Conservation (phyloP, 2,329 filamentous ascomycete genomes). For the Grosmannia huntii region DNA sequence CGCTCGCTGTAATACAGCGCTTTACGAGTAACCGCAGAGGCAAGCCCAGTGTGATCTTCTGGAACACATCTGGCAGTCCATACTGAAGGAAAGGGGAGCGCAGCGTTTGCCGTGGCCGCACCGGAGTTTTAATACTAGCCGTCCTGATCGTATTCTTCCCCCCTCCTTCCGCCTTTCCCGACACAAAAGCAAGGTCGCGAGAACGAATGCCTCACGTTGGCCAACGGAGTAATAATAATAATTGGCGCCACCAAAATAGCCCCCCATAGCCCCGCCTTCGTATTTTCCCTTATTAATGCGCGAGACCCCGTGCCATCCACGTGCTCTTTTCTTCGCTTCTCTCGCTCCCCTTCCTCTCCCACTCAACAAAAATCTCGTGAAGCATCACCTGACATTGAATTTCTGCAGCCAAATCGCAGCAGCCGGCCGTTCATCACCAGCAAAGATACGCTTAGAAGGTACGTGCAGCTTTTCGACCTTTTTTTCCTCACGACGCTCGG, state of each 20-base stretch:
- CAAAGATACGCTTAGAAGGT: not conserved
- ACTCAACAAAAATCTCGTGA: conserved; percentile 12
- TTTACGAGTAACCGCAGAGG: not conserved
- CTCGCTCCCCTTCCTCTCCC: not conserved
- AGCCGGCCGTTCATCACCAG: not conserved
- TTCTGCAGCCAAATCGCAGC: conserved; percentile 11
- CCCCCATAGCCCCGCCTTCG: not conserved
- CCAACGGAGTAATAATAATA: not conserved
- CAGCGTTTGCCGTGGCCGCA: no score
- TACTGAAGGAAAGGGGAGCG: no score
- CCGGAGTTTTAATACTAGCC: no score
- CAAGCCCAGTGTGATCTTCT: not conserved
- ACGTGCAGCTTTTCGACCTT: not conserved
- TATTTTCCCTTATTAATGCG: conserved; percentile 10
- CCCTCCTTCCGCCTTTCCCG: not conserved
- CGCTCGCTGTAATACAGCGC: not conserved
- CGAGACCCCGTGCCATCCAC: conserved; percentile 14
- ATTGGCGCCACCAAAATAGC: not conserved
- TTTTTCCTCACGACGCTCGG: not conserved
- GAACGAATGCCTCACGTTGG: not conserved
- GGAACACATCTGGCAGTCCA: not conserved
- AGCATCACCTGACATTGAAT: conserved; percentile 16
- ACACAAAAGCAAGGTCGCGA: not conserved
- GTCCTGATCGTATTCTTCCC: not conserved
- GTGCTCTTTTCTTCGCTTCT: conserved; percentile 9